Conservation (phyloP, 139 green algal genomes). For the Chlorella sp. region DNA sequence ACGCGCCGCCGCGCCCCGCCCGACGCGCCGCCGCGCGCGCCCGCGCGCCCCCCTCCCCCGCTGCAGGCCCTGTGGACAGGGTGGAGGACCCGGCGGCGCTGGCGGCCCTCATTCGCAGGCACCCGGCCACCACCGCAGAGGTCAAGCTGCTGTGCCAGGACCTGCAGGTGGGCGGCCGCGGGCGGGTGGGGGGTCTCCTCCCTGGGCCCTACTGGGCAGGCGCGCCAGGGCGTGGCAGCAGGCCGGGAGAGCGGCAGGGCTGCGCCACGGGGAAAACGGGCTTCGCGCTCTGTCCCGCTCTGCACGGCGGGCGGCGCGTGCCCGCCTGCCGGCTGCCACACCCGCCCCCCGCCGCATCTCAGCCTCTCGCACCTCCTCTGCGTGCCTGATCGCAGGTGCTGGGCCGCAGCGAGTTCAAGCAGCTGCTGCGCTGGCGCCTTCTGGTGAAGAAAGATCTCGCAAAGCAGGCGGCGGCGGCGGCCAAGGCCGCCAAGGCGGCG, state of each 20-base stretch:
- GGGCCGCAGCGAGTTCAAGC: conserved; percentile 96
- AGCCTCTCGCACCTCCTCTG: background rate
- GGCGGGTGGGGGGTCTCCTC: background rate
- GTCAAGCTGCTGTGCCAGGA: conserved; percentile 84
- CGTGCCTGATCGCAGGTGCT: conserved; percentile 72
- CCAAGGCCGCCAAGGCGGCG: background rate
- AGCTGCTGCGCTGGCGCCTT: conserved; percentile 78
- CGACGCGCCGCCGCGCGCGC: too few relatives aligned
- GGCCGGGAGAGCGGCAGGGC: too few relatives aligned
- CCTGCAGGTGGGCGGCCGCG: conserved; percentile 70
- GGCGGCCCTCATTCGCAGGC: conserved; percentile 42
- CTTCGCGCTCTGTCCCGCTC: too few relatives aligned
- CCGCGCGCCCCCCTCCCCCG: background rate
- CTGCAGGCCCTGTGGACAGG: conserved; percentile 13
- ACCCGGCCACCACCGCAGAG: conserved; percentile 79
- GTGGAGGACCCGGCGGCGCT: conserved; percentile 27
- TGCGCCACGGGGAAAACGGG: too few relatives aligned
- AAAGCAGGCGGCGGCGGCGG: conserved; percentile 15
- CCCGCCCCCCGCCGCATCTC: too few relatives aligned
- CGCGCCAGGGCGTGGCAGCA: too few relatives aligned
- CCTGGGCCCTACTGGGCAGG: too few relatives aligned
- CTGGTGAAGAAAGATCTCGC: conserved; percentile 35
- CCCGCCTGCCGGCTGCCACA: too few relatives aligned
- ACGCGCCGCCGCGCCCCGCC: too few relatives aligned
- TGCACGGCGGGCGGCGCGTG: too few relatives aligned